A percentile compares a stretch with the other conserved stretches of the same genome.
Conservation (phyloP, 1,139 yeast species). For the Hanseniaspora uvarum region DNA sequence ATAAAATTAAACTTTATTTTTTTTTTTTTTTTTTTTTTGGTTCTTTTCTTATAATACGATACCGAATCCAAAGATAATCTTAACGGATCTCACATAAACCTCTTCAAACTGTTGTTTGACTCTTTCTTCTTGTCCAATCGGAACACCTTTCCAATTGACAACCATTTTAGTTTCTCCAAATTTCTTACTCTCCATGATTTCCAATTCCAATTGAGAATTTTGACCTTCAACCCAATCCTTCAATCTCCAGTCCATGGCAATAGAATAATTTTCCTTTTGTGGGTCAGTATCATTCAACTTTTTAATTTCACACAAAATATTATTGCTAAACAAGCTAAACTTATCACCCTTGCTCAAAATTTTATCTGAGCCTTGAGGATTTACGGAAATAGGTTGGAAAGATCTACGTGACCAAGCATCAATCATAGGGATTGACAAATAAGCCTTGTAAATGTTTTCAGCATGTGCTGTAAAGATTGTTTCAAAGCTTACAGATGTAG, state of each 20-base stretch:
- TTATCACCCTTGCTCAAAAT: slow-evolving; percentile 19
- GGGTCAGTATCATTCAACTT: slow-evolving; percentile 11
- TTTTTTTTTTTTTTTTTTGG: not conserved
- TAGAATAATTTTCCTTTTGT: slow-evolving; percentile 31
- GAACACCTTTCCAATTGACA: slow-evolving; percentile 79
- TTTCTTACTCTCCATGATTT: slow-evolving; percentile 53
- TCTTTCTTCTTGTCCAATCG: slow-evolving; percentile 91
- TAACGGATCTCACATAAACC: slow-evolving; percentile 77
- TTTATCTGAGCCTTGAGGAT: slow-evolving; percentile 17
- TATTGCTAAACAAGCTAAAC: slow-evolving; percentile 79
- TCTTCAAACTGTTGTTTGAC: slow-evolving; percentile 79
- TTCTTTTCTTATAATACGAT: slow-evolving; percentile 45
- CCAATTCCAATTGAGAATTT: slow-evolving; percentile 56
- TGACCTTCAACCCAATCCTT: slow-evolving; percentile 81
- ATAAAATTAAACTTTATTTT: not conserved
- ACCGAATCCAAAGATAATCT: slow-evolving; percentile 86
- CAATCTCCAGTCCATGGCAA: slow-evolving; percentile 76
- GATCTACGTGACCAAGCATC: slow-evolving; percentile 83
- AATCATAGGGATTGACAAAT: slow-evolving; percentile 30
- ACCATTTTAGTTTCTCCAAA: slow-evolving; percentile 71
- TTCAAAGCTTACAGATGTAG: slow-evolving; percentile 67
- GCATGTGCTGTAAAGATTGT: slow-evolving; percentile 60
- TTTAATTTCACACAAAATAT: slow-evolving; percentile 55
- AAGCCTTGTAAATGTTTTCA: slow-evolving; percentile 1
- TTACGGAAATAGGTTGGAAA: slow-evolving; percentile 19